These are phyloP conservation scores for Chlamydomonas reinhardtii DNA, from an alignment of 163 green algal genomes.

Conservation along the genomic window DNA sequence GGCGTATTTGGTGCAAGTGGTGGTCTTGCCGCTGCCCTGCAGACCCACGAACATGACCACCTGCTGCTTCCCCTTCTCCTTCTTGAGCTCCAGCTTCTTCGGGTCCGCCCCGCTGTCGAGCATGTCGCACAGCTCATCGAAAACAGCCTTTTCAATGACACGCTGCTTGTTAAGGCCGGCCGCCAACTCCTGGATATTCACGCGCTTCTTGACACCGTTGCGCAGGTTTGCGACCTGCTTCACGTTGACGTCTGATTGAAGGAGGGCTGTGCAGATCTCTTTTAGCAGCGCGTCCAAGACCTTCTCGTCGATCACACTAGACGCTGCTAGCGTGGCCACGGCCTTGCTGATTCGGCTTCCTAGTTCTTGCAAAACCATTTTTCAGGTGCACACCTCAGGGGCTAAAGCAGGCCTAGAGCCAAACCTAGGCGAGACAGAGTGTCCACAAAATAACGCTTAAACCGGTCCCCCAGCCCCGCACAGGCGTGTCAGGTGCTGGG, in stretches of 20 bases:
- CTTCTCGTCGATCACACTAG: conserved; percentile 93
- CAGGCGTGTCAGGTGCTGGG: too few species aligned
- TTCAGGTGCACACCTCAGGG: background rate
- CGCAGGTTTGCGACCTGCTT: conserved; percentile 85
- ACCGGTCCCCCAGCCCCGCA: too few species aligned
- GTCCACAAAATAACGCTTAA: too few species aligned
- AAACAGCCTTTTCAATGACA: conserved; percentile 97
- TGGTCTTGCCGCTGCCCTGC: conserved; percentile 97
- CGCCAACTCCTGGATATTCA: conserved; percentile 92
- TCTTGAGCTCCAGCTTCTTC: conserved; percentile 84
- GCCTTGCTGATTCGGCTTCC: conserved; percentile 89
- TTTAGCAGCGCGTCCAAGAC: conserved; percentile 95
- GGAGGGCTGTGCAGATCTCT: conserved; percentile 93
- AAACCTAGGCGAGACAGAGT: too few species aligned
- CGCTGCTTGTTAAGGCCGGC: conserved; percentile 95
- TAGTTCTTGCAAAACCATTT: conserved; percentile 97
- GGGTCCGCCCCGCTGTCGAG: conserved; percentile 79
- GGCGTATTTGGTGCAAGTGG: conserved; percentile 98
- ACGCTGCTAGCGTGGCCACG: conserved; percentile 81
- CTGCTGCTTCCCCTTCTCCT: conserved; percentile 93
- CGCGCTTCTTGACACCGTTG: conserved; percentile 90
- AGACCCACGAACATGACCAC: conserved; percentile 99
- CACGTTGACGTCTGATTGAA: conserved; percentile 96
- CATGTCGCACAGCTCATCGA: conserved; percentile 97
- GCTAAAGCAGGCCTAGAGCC: background rate